Evolutionary conservation across 2,329 filamentous ascomycete species (phyloP), one percentile per base, ranked within the genome.

Genomic region (Botryotinia globosa): DNA sequence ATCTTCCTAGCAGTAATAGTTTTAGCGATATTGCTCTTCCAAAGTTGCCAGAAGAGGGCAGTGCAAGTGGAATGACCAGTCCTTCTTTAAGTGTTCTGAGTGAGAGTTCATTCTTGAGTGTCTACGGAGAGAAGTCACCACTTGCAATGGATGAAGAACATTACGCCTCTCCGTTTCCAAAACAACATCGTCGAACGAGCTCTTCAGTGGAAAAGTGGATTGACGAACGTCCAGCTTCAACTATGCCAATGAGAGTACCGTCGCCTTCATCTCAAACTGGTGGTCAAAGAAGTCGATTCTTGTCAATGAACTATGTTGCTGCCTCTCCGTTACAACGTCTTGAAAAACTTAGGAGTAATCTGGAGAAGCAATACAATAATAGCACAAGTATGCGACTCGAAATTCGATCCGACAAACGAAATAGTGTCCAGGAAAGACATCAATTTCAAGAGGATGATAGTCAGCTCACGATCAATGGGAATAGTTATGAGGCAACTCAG

Each of bases 81-180:
- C 89, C 90, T 5, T 87, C 85, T 48, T 81, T 91, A 67, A 91
- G 90, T 75, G 83, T 91, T 20, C 80, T 92, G 74, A 91, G 89
- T 75, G 89, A 91, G 79, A 91, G 89, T 78, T 91, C 89, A 0
- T 91, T 92, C 76, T 76, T 87, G 34, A 91, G 89, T 76, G 83
- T 92, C 0, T 92, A 92, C 72, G 89, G 89, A 4, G 80, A 83
- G 37, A 85, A 84, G 69, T 54, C 75, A 42, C 45, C 68, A 34
- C 61, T 75, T 20, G 29, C 37, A 32, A 20, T 56, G n/a, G 18
- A 56, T 29, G 51, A 39, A 32, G 66, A 76, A 37, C 72, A 74
- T 12, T 75, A 76, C 7, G 74, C 75, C n/a, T 59, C 65, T 20
- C 56, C 73, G 4, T 69, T 72, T 18, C 64, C 73, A 67, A 72